Evolutionary conservation across 306 rosid genomes (phyloP).

Genomic region (Hippophae gyantsensis): DNA sequence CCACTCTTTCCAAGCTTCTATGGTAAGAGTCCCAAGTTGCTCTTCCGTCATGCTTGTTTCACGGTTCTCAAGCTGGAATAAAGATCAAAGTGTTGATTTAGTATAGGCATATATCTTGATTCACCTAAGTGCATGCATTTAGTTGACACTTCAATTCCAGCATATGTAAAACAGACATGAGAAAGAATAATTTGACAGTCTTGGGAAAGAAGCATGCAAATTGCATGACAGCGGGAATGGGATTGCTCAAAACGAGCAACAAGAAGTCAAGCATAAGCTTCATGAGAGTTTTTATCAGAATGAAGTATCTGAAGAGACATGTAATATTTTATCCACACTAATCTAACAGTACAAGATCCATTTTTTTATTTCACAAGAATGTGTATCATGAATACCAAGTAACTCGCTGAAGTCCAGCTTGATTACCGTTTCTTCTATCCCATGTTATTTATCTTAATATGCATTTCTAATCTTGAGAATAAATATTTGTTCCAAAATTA

Average conservation of each 20-base stretch:
- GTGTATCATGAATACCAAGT: too few species aligned
- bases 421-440: too few species aligned
- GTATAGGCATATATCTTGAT: conserved; percentile 2
- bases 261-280: neutral
- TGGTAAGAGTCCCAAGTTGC: conserved; percentile 78
- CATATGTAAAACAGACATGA: neutral
- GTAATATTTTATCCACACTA: too few species aligned
- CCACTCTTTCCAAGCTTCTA: conserved; percentile 82
- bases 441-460: too few species aligned
- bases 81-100: conserved; percentile 10
- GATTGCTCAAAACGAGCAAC: neutral
- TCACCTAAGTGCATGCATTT: neutral
- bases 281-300: neutral
- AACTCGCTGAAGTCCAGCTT: too few species aligned
- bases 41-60: conserved; percentile 78
- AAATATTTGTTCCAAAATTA: conserved; percentile 14
- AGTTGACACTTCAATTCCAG: neutral
- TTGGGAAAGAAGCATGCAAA: neutral
- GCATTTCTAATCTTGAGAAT: too few species aligned
- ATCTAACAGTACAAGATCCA: too few species aligned
- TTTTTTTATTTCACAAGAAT: too few species aligned
- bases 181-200: neutral
- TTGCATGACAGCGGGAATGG: neutral
- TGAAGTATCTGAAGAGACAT: neutral
- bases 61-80: conserved; percentile 69